Evolutionary conservation across 805 yeast species (phyloP), one percentile per base, ranked within the genome.

Genomic region (Cyberlindnera japonica): DNA sequence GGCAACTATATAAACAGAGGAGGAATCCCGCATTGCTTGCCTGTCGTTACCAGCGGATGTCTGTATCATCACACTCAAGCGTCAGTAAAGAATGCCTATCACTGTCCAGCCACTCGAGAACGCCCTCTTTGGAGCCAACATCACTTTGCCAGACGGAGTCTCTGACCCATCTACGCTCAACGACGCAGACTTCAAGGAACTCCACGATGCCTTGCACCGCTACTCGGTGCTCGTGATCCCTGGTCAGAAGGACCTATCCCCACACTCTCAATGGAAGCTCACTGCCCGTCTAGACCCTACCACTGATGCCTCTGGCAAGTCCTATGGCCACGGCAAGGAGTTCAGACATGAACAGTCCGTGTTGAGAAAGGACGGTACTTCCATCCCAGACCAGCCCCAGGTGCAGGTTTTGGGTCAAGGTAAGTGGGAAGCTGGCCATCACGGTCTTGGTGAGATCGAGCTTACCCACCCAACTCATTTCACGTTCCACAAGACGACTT

Each of bases 401-500:
- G 95, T 88, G 16, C 95, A 87, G 66, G 84, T 87, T 57, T 75
- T 88, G 40, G 96, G 96, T 30, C 90, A 88, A 56, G 95, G 95
- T 12, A 57, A 62, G 3, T 82, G 81, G 67, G 35, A 30, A 10
- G 77, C 78, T 23, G 86, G 83, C 13, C 69, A 67, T 41, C 62
- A 69, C 47, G 89, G 85, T 13, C 48, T 72, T 18, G 79, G 74
- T 33, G 68, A 71, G 18, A 72, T 83, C 44, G 60, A 60, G 15
- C 74, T 87, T 47, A 84, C 85, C 30, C 96, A 88, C 58, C 96
- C 96, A 33, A 80, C 87, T 2, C 96, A 88, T 60, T 75, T 77
- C 51, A 72, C 81, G 2, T 88, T 88, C 74, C 96, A 88, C 65
- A 80, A 81, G 50, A 64, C 71, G 12, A 71, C 79, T 1, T 70